phyloP scores from a whole-genome alignment of 140 eudicot species.

The Anethum foeniculum region DNA sequence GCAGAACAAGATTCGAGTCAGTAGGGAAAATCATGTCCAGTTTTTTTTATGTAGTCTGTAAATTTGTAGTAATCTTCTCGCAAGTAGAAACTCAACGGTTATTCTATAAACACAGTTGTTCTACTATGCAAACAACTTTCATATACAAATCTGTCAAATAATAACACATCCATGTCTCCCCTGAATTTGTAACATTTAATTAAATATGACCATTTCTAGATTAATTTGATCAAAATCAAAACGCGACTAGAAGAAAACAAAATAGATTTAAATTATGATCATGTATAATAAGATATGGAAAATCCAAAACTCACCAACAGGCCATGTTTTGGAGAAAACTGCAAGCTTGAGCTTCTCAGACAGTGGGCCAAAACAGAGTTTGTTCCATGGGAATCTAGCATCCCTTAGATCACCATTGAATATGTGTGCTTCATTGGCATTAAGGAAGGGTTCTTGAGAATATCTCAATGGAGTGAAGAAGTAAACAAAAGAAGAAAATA shows the following conservation, averaged over 20 bases:
- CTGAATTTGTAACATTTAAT: not conserved
- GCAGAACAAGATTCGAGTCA: not conserved
- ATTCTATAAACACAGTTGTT: too few relatives aligned
- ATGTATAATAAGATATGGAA: not conserved
- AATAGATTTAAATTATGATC: not conserved
- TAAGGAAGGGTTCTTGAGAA: not conserved
- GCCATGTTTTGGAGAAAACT: conserved; percentile 28
- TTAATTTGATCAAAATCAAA: not conserved
- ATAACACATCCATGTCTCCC: not conserved
- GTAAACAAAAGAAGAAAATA: conserved; percentile 12
- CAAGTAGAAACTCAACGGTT: not conserved
- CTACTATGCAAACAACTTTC: too few relatives aligned
- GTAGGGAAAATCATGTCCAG: not conserved
- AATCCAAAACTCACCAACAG: not conserved
- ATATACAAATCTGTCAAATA: too few relatives aligned
- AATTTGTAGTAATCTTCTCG: not conserved
- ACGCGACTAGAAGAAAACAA: not conserved
- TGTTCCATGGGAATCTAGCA: conserved; percentile 24
- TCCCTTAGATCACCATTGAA: conserved; percentile 17
- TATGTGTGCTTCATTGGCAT: not conserved
- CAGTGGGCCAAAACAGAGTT: conserved; percentile 17
- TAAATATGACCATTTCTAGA: not conserved
- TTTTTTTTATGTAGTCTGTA: not conserved
- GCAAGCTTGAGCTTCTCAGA: conserved; percentile 26
- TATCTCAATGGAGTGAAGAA: conserved; percentile 6